Base-by-base conservation (phyloP, 495 filamentous ascomycete species). In the Physcia stellaris region DNA sequence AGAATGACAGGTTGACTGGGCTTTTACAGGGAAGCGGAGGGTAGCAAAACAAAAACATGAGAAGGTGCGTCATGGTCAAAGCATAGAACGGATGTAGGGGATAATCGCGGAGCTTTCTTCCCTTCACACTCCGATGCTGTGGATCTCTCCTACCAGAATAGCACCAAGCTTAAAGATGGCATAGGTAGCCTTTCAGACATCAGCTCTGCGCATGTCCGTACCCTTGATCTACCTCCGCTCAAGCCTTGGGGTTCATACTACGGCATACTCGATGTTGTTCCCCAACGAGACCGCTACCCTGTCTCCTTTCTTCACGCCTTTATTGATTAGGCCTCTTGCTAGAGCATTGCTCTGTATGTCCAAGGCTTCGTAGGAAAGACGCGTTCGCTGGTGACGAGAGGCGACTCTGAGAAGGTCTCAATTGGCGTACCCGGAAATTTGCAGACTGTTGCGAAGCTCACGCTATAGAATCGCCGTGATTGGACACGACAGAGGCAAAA, bases 91-190 rank as follows among this genome's bases (percentile, higher is more conserved):
- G 26, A n/a, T 7, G n/a, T 9, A 28, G 26, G n/a, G 26, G 9
- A 28, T 28, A n/a, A n/a, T n/a, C n/a, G n/a, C n/a, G n/a, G n/a
- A n/a, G 20, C 33, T 18, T 22, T 35, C 19, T 22, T 9, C n/a
- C 18, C 33, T 16, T 21, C 33, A 12, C 6, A 21, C 33, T 3
- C 18, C 13, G 33, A 9, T 16, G 15, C n/a, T 24, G n/a, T 13
- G 4, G 0, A 10, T 24, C 12, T 11, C 18, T 45, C 64, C 32
- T 57, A 80, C 87, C 40, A 95, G 63, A 34, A 95, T 78, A 30
- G 84, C 90, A 12, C 90, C 90, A 2, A 95, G 68, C 56, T 98
- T 95, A 58, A 90, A 93, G 16, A 93, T 45, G 4, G 86, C 86
- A 60, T 98, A 95, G 17, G 81, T 92, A 12, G 73, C 58, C 55